Evolutionary conservation across 805 yeast species (phyloP), one percentile per base, ranked within the genome.

Genomic region (Lachancea mirantina): DNA sequence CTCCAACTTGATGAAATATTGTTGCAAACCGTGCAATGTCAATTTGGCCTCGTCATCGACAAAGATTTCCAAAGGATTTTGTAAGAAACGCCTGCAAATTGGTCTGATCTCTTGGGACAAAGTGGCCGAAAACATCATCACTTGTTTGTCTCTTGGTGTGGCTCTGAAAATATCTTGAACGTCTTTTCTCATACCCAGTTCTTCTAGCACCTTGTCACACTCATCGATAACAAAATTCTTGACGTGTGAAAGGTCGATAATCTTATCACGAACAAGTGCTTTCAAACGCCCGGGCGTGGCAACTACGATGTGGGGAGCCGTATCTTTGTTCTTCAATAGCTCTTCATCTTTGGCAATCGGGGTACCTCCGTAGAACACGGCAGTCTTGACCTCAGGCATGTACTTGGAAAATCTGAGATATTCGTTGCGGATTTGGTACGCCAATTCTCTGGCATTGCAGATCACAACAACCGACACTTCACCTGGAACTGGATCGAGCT

Each of bases 71-170:
- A 92, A 74, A 46, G 98, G 97, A 52, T 84, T 87, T 67, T 89
- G 95, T 88, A 92, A 84, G 69, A 92, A 89, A 68, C 89, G 87
- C 71, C 88, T 89, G 72, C 96, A 89, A 39, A 92, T 78, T 42
- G 96, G 96, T 64, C 95, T 83, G 55, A 89, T 85, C 58, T 89
- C 97, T 58, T 76, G 84, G 29, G 95, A 78, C 51, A 89, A 72
- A 36, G 98, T 89, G 46, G 98, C 98, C 40, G 95, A 83, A 65
- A 89, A 89, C 96, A 89, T 89, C 97, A 92, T 88, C 36, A 92
- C 97, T 70, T 89, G 98, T 67, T 89, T 89, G 62, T 89, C 95
- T 65, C 84, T 94, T 46, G 98, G 98, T 32, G 98, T 89, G 41
- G 84, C 84, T 64, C 96, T 80, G 78, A 92, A 89, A 45, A 92